A percentile compares a stretch with the other conserved stretches of the same genome.
Conservation (phyloP, 352 stramenopile species). For the Phytophthora podocarpi region DNA sequence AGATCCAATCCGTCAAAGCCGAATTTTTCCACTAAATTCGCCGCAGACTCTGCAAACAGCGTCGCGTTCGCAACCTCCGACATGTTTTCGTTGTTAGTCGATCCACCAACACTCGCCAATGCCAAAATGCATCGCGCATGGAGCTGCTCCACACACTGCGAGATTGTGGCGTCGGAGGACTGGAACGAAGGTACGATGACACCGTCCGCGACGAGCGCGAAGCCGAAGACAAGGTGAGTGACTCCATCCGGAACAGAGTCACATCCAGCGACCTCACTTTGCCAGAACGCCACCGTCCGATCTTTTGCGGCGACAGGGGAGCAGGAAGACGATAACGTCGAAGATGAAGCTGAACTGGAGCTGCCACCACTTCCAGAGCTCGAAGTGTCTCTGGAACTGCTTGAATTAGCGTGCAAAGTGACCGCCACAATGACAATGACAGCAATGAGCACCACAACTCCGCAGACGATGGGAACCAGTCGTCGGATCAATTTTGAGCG, state of each 20-base stretch:
- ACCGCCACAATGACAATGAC: constrained; percentile 49
- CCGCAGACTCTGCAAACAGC: constrained; percentile 56
- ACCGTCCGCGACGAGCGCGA: constrained; percentile 66
- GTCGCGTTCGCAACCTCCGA: constrained; percentile 44
- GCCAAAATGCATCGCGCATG: constrained; percentile 63
- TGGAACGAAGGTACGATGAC: constrained; percentile 63
- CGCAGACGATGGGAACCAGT: constrained; percentile 31
- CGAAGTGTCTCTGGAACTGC: not conserved
- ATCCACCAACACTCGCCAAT: constrained; percentile 69
- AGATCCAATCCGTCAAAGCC: constrained; percentile 76
- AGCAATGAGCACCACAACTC: constrained; percentile 38
- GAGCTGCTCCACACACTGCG: constrained; percentile 60
- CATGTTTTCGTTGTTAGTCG: constrained; percentile 75
- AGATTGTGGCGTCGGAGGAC: constrained; percentile 57
- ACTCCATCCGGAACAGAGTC: constrained; percentile 72
- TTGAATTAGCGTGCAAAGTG: constrained; percentile 33
- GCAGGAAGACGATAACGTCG: constrained; percentile 22
- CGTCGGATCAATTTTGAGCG: constrained; percentile 24
- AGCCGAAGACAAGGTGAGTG: constrained; percentile 78
- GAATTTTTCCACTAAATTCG: constrained; percentile 61
- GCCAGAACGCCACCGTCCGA: constrained; percentile 82
- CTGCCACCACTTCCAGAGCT: constrained; percentile 5
- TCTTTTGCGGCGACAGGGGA: constrained; percentile 43
- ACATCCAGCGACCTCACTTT: constrained; percentile 76
- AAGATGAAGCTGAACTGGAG: constrained; percentile 16